Percentiles rank a stretch among this genome's conserved stretches.
Evolutionary conservation across 352 stramenopile species (phyloP).

Genomic region (Phytophthora palmivora): DNA sequence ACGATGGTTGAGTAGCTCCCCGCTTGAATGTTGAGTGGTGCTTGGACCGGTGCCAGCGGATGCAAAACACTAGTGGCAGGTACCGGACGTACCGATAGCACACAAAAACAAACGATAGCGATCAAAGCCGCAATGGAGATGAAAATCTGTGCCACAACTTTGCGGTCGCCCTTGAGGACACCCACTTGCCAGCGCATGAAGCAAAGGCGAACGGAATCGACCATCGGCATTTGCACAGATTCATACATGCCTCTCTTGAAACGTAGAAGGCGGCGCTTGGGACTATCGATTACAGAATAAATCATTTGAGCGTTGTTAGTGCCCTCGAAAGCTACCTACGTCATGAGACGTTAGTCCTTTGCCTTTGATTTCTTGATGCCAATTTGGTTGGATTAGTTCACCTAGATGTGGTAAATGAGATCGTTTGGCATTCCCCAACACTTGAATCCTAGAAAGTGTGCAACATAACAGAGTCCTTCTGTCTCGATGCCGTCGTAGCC

Average conservation of each 20-base stretch:
- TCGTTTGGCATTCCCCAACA: conserved; percentile 63
- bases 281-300: too few relatives aligned
- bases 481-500: conserved; percentile 62
- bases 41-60: conserved; percentile 10
- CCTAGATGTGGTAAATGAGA: conserved; percentile 38
- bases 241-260: too few relatives aligned
- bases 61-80: conserved; percentile 16
- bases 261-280: too few relatives aligned
- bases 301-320: too few relatives aligned
- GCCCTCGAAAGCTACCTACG: too few relatives aligned
- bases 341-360: too few relatives aligned
- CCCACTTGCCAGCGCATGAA: conserved; percentile 12
- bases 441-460: conserved; percentile 58
- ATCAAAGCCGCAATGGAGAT: background rate
- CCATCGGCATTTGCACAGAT: too few relatives aligned
- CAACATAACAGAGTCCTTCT: conserved; percentile 51
- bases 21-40: background rate
- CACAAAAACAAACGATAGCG: background rate
- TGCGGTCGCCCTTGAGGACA: conserved; percentile 10
- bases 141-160: conserved; percentile 1
- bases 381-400: too few relatives aligned
- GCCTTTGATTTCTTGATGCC: too few relatives aligned
- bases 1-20: background rate
- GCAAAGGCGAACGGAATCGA: too few relatives aligned
- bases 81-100: background rate